These are phyloP conservation scores for Apiotrichum veenhuisii DNA, from an alignment of 1,284 basidiomycete genomes.

Conservation along the genomic window DNA sequence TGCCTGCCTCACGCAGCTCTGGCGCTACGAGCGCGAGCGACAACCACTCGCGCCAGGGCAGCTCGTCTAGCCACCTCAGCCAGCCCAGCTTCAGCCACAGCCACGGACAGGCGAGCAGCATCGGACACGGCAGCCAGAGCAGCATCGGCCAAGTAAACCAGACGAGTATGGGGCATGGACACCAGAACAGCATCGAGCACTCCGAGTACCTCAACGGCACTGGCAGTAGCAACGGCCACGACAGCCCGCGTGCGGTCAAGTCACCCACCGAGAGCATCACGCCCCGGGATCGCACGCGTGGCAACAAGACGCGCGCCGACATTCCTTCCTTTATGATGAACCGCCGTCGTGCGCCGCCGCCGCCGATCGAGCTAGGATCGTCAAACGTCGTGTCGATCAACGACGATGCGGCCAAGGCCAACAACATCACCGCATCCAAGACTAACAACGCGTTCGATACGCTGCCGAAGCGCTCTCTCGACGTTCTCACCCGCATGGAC, in stretches of 20 bases:
- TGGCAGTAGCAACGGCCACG: background rate
- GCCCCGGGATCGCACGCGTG: constrained; percentile 1
- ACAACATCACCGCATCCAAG: background rate
- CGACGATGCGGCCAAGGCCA: constrained; percentile 7
- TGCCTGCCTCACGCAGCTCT: background rate
- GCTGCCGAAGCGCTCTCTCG: constrained; percentile 18
- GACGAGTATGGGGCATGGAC: background rate
- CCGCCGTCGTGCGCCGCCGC: constrained; percentile 17
- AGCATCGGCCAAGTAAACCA: background rate
- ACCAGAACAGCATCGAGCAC: constrained; percentile 2
- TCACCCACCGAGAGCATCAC: constrained; percentile 23
- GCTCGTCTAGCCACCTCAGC: background rate
- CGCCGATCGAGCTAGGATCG: constrained; percentile 14
- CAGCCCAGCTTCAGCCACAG: constrained; percentile 1
- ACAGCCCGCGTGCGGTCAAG: background rate
- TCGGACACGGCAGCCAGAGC: constrained; percentile 1
- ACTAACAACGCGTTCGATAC: background rate
- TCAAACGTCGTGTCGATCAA: constrained; percentile 21
- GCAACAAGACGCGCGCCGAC: constrained; percentile 5
- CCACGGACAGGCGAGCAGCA: background rate
- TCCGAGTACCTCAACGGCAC: constrained; percentile 9
- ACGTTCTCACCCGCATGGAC: constrained; percentile 49
- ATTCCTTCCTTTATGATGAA: constrained; percentile 17
- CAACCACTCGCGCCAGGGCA: constrained; percentile 6
- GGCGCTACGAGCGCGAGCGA: background rate